Percentiles rank a stretch among this genome's conserved stretches.
Conservation (phyloP, 2,329 filamentous ascomycete genomes). For the Sclerotinia borealis region DNA sequence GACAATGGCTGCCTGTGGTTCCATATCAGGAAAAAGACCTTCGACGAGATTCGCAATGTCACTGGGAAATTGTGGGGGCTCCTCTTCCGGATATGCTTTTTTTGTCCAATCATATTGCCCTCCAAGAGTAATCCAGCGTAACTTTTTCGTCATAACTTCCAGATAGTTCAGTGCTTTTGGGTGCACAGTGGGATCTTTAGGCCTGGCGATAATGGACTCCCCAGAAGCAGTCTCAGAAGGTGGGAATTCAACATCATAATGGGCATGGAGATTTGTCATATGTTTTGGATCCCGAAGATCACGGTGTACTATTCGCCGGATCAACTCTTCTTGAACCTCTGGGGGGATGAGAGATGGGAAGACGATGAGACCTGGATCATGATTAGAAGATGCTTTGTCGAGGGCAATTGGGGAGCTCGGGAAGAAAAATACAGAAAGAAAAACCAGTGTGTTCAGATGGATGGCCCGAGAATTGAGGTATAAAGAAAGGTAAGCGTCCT, state of each 20-base stretch:
- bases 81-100: constrained; percentile 68
- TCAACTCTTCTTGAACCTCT: constrained; percentile 59
- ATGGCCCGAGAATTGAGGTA: neutral
- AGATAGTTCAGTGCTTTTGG: constrained; percentile 58
- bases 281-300: constrained; percentile 70
- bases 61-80: constrained; percentile 64
- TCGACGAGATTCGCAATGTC: constrained; percentile 66
- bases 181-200: constrained; percentile 69
- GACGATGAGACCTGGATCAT: constrained; percentile 63
- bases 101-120: constrained; percentile 96
- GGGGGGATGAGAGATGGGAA: constrained; percentile 69
- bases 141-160: constrained; percentile 68
- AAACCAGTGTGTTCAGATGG: neutral
- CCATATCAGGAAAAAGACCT: constrained; percentile 67
- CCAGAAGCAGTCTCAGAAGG: neutral
- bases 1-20: constrained; percentile 83
- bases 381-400: constrained; percentile 19
- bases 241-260: constrained; percentile 66
- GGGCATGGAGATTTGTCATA: constrained; percentile 83
- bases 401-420: neutral
- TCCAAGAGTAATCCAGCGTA: constrained; percentile 91
- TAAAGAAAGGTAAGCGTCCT: neutral
- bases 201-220: constrained; percentile 48
- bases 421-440: neutral
- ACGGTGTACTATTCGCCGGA: constrained; percentile 69